Conservation (phyloP, 2,329 filamentous ascomycete genomes). For the Aspergillus costaricaensis region DNA sequence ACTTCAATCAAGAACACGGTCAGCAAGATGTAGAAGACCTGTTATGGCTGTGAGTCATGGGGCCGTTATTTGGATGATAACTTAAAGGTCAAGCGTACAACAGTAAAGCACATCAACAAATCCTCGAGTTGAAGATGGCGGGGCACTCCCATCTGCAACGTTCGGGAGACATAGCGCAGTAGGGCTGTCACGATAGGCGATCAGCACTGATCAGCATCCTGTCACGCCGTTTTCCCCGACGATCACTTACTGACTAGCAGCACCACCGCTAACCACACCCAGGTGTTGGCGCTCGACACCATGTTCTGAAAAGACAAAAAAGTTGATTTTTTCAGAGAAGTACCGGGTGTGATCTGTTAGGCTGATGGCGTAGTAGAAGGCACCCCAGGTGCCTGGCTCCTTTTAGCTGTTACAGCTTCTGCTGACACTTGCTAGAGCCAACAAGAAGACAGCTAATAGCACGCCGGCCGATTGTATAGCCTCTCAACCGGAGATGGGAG, state of each 20-base stretch:
- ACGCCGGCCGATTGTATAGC: neutral
- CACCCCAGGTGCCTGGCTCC: neutral
- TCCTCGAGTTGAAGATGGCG: slow-evolving; percentile 17
- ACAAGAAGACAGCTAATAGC: neutral
- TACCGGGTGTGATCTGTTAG: neutral
- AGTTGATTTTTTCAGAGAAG: neutral
- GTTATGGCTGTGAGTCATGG: neutral
- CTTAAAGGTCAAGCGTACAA: slow-evolving; percentile 3
- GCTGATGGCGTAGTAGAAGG: neutral
- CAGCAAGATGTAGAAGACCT: slow-evolving; percentile 44
- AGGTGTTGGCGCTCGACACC: slow-evolving; percentile 11
- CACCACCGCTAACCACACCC: slow-evolving; percentile 19
- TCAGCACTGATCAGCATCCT: neutral
- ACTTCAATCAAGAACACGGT: slow-evolving; percentile 49
- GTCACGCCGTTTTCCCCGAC: no score
- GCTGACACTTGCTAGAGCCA: neutral
- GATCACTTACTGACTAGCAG: slow-evolving; percentile 15
- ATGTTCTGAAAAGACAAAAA: neutral
- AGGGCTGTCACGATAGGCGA: slow-evolving; percentile 2
- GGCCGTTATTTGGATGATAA: neutral
- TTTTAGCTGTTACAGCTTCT: neutral
- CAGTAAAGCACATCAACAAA: slow-evolving; percentile 9
- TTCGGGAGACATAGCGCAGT: slow-evolving; percentile 17
- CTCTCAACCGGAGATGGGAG: neutral
- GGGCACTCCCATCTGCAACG: slow-evolving; percentile 10